phyloP scores from a whole-genome alignment of 495 filamentous ascomycete species.

The Sabuloglossum arenarium region DNA sequence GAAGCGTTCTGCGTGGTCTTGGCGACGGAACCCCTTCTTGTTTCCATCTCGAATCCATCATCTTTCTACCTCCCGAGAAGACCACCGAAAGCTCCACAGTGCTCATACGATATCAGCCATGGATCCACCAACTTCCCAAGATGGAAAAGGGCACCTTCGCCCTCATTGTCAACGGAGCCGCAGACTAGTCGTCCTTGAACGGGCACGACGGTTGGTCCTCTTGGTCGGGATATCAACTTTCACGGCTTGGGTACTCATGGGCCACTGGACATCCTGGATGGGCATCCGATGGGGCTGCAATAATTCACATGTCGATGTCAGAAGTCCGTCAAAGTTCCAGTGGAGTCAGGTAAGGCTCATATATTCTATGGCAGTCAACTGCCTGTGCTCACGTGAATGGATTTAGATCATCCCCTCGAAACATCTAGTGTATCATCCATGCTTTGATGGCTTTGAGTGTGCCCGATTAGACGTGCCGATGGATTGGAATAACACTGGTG shows the following conservation, averaged over 20 bases:
- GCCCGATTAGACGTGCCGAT: slow-evolving; percentile 36
- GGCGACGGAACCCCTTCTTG: no score
- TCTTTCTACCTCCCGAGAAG: no score
- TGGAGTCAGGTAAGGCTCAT: neutral
- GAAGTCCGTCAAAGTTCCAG: neutral
- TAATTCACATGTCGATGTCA: neutral
- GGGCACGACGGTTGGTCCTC: neutral
- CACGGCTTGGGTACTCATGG: neutral
- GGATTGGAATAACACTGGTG: slow-evolving; percentile 26
- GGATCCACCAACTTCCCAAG: neutral
- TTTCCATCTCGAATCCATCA: no score
- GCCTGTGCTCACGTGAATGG: neutral
- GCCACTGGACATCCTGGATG: neutral
- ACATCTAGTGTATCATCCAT: neutral
- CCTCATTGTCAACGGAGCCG: neutral
- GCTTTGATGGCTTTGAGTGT: slow-evolving; percentile 24
- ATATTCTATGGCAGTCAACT: neutral
- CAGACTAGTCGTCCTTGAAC: neutral
- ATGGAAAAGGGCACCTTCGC: neutral
- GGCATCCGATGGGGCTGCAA: neutral
- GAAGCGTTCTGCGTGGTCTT: no score
- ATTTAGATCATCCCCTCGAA: neutral
- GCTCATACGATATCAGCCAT: no score
- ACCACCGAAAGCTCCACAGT: no score
- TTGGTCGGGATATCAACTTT: neutral